Evolutionary conservation across 768 basidiomycete genomes (phyloP).

Genomic region (Mycena vitilis): DNA sequence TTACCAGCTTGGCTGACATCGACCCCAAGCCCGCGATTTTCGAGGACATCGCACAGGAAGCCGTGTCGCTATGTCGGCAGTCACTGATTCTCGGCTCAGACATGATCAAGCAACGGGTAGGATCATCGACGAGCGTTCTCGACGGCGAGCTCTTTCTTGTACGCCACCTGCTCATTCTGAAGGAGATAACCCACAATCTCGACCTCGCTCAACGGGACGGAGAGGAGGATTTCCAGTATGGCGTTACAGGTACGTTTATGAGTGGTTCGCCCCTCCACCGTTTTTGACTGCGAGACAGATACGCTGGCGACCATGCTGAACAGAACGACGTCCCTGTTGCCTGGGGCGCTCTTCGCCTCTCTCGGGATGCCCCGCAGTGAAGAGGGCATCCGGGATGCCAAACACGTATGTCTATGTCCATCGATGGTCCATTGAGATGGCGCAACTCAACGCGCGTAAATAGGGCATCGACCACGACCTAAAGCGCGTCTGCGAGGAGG

Average conservation of each 20-base stretch:
- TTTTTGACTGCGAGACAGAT: conserved; percentile 48
- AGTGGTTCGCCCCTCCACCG: conserved; percentile 6
- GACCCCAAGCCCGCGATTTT: conserved; percentile 86
- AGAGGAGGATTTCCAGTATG: conserved; percentile 49
- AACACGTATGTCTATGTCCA: conserved; percentile 69
- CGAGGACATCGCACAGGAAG: conserved; percentile 96
- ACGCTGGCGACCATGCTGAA: conserved; percentile 70
- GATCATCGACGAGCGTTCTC: conserved; percentile 57
- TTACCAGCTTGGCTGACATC: neutral
- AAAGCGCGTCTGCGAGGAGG: conserved; percentile 85
- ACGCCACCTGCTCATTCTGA: conserved; percentile 89
- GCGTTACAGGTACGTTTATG: conserved; percentile 64
- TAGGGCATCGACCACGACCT: conserved; percentile 91
- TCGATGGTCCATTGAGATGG: neutral
- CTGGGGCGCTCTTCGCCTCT: conserved; percentile 77
- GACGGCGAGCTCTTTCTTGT: conserved; percentile 91
- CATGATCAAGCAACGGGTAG: conserved; percentile 61
- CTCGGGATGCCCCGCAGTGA: conserved; percentile 72
- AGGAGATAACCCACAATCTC: conserved; percentile 86
- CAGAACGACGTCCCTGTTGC: conserved; percentile 69
- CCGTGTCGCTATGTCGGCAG: conserved; percentile 82
- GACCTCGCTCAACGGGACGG: conserved; percentile 66
- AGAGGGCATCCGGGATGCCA: conserved; percentile 76
- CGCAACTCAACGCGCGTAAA: neutral
- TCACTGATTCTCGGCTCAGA: conserved; percentile 83